phyloP scores from a whole-genome alignment of 257 asterid species.

The Thymus quinquecostatus region DNA sequence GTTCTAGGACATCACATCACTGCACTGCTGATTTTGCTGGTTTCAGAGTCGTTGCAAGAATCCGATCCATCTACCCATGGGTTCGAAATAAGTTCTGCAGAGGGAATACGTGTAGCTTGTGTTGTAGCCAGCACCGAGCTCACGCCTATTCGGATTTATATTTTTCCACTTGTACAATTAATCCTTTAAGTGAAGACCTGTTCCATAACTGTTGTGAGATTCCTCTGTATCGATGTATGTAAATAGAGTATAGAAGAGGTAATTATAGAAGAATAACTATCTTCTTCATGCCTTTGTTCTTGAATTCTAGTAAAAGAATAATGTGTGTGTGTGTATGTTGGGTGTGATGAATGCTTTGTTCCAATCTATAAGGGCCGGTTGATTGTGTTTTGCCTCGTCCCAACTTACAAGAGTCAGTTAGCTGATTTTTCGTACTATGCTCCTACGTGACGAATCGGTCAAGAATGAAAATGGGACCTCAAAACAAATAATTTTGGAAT shows the following conservation, averaged over 20 bases:
- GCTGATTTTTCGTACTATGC: no score
- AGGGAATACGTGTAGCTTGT: constrained; percentile 3
- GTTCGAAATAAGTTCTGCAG: background rate
- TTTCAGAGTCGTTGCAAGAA: constrained; percentile 1
- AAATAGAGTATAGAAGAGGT: background rate
- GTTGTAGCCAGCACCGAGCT: background rate
- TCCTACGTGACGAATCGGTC: background rate
- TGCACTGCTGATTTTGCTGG: background rate
- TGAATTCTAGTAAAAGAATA: background rate
- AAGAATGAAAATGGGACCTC: constrained; percentile 46
- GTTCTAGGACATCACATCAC: background rate
- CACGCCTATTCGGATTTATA: constrained; percentile 8
- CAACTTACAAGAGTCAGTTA: no score
- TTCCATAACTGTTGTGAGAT: no score
- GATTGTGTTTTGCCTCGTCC: no score
- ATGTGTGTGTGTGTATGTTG: background rate
- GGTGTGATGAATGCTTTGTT: no score
- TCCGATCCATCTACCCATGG: background rate
- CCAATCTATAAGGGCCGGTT: no score
- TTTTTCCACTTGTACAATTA: constrained; percentile 9
- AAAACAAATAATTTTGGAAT: constrained; percentile 30
- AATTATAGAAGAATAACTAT: background rate
- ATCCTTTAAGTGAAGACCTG: constrained; percentile 10
- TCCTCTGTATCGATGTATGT: background rate
- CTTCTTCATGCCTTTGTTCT: constrained; percentile 1